These are phyloP conservation scores for Acacia crassicarpa DNA, from an alignment of 306 rosid genomes.

Conservation along the genomic window DNA sequence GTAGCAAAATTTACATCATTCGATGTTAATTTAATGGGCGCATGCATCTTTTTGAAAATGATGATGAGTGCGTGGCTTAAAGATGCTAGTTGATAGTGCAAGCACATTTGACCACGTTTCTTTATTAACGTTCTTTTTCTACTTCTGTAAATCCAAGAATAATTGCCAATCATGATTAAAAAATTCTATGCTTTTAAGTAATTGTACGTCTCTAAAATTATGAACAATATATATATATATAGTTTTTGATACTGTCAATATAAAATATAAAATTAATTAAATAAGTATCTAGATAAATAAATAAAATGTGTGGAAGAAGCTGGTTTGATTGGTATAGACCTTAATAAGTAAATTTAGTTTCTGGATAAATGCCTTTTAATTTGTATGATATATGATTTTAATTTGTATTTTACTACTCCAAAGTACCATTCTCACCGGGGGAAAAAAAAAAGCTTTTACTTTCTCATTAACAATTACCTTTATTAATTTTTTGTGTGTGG, in stretches of 20 bases:
- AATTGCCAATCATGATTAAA: neutral
- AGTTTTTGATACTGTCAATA: neutral
- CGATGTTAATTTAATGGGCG: neutral
- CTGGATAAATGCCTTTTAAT: neutral
- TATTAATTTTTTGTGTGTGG: neutral
- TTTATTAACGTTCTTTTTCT: neutral
- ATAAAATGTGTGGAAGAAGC: neutral
- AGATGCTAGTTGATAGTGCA: neutral
- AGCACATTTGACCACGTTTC: neutral
- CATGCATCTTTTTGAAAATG: slow-evolving; percentile 1
- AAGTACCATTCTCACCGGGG: too few species aligned
- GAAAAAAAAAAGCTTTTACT: neutral
- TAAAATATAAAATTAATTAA: neutral
- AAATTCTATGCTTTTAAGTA: neutral
- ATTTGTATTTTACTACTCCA: neutral
- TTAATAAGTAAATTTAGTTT: neutral
- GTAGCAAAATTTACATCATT: neutral
- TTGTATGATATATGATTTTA: neutral
- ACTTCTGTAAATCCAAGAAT: neutral
- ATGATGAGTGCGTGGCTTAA: slow-evolving; percentile 1
- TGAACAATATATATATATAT: neutral
- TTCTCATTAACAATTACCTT: neutral
- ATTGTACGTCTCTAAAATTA: neutral
- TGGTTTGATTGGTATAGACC: neutral
- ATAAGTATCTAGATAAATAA: neutral